A percentile compares a stretch with the other conserved stretches of the same genome.
Conservation (phyloP, 192 early-diverging fungal species). For the Spinellus fusiger region DNA sequence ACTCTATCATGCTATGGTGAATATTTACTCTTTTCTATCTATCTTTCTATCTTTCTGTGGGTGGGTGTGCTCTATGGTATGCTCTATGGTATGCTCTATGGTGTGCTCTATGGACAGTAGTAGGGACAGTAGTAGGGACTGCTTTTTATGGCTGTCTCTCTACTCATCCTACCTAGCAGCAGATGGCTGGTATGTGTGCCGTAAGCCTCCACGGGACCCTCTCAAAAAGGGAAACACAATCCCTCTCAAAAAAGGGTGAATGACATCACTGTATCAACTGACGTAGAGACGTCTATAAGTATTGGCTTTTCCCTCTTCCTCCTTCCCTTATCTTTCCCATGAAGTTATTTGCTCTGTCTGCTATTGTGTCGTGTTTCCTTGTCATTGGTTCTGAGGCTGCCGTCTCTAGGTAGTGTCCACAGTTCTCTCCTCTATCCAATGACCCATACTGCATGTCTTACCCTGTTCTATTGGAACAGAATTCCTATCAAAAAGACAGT, state of each 20-base stretch:
- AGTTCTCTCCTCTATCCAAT: too few relatives aligned
- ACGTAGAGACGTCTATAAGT: background rate
- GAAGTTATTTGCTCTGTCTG: conserved; percentile 27
- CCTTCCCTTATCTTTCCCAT: conserved; percentile 10
- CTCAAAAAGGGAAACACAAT: background rate
- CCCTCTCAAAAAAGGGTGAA: background rate
- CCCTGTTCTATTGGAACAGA: conserved; percentile 20
- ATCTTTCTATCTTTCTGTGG: too few relatives aligned
- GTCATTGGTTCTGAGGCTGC: conserved; percentile 16
- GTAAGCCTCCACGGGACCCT: background rate
- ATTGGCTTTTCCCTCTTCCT: background rate
- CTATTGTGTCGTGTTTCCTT: conserved; percentile 12
- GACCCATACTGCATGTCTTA: background rate
- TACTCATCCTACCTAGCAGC: too few relatives aligned
- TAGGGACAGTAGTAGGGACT: too few relatives aligned
- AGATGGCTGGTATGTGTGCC: too few relatives aligned
- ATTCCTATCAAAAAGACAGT: conserved; percentile 60
- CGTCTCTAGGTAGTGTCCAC: conserved; percentile 18
- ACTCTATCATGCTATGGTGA: too few relatives aligned
- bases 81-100: too few relatives aligned
- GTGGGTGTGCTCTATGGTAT: too few relatives aligned
- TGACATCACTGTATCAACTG: background rate
- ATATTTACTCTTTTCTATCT: too few relatives aligned
- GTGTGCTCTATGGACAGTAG: too few relatives aligned
- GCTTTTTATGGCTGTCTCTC: too few relatives aligned